A percentile compares a stretch with the other conserved stretches of the same genome.
These are phyloP conservation scores for Diphasiastrum complanatum DNA, from an alignment of 83 land plant species.

Conservation along the genomic window DNA sequence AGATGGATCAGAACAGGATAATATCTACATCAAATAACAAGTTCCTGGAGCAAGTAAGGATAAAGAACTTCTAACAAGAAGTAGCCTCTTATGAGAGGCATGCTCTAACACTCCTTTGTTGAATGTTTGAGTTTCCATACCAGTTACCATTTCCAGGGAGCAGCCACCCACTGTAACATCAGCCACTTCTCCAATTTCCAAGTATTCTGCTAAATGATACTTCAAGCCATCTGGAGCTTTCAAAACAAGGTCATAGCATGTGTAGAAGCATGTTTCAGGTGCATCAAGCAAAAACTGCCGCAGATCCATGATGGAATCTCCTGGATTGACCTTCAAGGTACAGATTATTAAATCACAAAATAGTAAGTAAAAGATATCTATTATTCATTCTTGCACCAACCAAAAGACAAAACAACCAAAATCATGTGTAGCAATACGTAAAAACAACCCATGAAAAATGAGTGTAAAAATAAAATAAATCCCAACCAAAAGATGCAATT, in stretches of 20 bases:
- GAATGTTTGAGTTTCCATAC: too few relatives aligned
- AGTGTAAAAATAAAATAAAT: too few relatives aligned
- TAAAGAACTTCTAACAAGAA: too few relatives aligned
- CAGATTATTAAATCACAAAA: too few relatives aligned
- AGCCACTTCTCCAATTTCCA: slow-evolving; percentile 93
- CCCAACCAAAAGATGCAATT: too few relatives aligned
- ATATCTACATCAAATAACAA: too few relatives aligned
- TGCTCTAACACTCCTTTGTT: too few relatives aligned
- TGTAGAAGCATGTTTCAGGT: slow-evolving; percentile 90
- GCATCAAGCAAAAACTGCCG: slow-evolving; percentile 98
- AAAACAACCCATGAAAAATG: too few relatives aligned
- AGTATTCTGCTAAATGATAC: slow-evolving; percentile 83
- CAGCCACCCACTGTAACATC: slow-evolving; percentile 86
- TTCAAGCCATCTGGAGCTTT: slow-evolving; percentile 64
- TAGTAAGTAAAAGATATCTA: not conserved
- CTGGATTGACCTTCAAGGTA: slow-evolving; percentile 79
- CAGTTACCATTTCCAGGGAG: slow-evolving; percentile 88
- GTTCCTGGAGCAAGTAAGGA: too few relatives aligned
- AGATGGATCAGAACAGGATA: too few relatives aligned
- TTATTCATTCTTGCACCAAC: not conserved
- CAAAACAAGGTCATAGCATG: slow-evolving; percentile 88
- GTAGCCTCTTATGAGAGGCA: too few relatives aligned
- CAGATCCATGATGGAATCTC: slow-evolving; percentile 97
- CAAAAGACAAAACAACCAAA: not conserved
- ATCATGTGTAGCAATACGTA: too few relatives aligned